A percentile compares a stretch with the other conserved stretches of the same genome.
phyloP scores from a whole-genome alignment of 2,329 filamentous ascomycete genomes.

The Apiospora saccharicola region DNA sequence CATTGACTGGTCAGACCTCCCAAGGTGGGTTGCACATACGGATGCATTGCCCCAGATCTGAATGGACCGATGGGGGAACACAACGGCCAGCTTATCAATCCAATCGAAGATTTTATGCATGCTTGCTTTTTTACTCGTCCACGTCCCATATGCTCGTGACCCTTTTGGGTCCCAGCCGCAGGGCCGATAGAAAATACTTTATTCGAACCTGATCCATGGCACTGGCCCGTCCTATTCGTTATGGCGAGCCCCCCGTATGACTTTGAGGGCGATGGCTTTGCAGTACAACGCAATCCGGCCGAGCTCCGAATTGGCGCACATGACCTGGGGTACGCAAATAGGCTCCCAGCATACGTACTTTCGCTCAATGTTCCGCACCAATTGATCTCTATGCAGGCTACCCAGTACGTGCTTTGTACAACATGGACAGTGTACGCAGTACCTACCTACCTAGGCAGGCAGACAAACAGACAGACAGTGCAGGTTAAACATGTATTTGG shows the following conservation, averaged over 20 bases:
- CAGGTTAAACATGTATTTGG: neutral
- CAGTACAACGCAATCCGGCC: neutral
- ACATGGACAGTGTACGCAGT: neutral
- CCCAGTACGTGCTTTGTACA: neutral
- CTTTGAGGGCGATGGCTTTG: neutral
- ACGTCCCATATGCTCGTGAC: constrained; percentile 11
- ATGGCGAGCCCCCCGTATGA: neutral
- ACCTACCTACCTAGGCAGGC: neutral
- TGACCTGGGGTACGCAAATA: constrained; percentile 12
- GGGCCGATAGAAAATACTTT: neutral
- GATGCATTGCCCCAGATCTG: constrained; percentile 7
- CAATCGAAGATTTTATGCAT: neutral
- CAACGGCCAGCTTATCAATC: constrained; percentile 12
- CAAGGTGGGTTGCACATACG: constrained; percentile 6
- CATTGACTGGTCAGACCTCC: neutral
- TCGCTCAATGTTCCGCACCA: neutral
- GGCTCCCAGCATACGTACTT: neutral
- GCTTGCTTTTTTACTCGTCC: constrained; percentile 8
- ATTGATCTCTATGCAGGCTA: neutral
- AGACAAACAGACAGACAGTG: neutral
- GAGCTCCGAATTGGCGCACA: constrained; percentile 8
- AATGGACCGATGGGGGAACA: neutral
- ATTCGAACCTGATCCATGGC: neutral
- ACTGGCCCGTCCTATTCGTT: neutral
- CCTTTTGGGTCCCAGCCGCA: constrained; percentile 2